phyloP scores from a whole-genome alignment of 2,329 filamentous ascomycete species.

The Myrmaecium sp. region DNA sequence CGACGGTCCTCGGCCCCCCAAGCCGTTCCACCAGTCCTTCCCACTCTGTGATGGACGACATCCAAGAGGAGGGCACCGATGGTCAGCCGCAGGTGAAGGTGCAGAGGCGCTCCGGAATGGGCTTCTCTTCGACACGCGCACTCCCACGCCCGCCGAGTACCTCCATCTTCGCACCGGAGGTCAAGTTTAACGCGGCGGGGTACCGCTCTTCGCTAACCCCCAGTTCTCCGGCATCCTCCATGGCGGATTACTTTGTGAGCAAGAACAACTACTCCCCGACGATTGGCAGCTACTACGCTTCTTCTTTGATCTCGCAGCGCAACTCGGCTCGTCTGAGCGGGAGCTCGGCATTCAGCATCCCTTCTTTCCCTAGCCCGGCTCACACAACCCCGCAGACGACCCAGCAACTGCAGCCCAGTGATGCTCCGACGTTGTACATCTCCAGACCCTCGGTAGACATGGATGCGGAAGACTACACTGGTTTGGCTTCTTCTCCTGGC shows the following conservation, averaged over 20 bases:
- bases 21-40: conserved; percentile 19
- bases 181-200: conserved; percentile 16
- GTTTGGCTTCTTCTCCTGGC: too few relatives aligned
- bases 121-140: conserved; percentile 6
- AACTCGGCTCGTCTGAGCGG: conserved; percentile 11
- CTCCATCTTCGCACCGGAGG: conserved; percentile 17
- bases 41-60: conserved; percentile 18
- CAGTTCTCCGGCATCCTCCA: conserved; percentile 22
- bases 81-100: conserved; percentile 3
- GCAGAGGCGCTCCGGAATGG: conserved; percentile 3
- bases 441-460: conserved; percentile 9
- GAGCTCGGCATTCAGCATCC: conserved; percentile 18
- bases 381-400: neutral
- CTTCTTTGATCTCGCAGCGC: conserved; percentile 4
- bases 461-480: too few relatives aligned
- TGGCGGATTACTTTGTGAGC: conserved; percentile 18
- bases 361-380: conserved; percentile 16
- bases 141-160: conserved; percentile 13
- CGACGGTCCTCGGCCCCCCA: conserved; percentile 23
- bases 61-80: conserved; percentile 20
- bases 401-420: neutral
- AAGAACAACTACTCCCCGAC: conserved; percentile 9
- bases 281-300: conserved; percentile 1
- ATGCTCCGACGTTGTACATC: conserved; percentile 11
- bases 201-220: conserved; percentile 23